Conservation (phyloP, 2,329 filamentous ascomycete genomes). For the Dactylonectria macrodidyma region DNA sequence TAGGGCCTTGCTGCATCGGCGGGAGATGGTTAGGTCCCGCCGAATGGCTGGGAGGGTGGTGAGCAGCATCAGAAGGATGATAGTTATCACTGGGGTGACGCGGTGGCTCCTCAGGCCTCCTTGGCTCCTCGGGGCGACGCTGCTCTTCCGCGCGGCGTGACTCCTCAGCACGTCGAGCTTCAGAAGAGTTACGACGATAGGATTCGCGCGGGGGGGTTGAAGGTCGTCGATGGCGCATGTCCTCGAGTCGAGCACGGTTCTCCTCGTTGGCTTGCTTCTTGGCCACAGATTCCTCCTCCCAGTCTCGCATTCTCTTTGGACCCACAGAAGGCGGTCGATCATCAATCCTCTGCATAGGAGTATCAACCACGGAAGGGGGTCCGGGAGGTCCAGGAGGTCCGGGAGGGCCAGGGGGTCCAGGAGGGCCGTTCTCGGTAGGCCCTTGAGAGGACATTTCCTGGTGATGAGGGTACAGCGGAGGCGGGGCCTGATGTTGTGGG, state of each 20-base stretch:
- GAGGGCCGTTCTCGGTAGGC: slow-evolving; percentile 70
- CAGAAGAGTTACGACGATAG: slow-evolving; percentile 85
- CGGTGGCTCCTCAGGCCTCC: slow-evolving; percentile 72
- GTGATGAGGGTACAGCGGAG: slow-evolving; percentile 76
- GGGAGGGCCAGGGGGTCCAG: slow-evolving; percentile 43
- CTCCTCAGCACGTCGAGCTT: slow-evolving; percentile 77
- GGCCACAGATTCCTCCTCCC: slow-evolving; percentile 85
- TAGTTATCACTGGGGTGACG: slow-evolving; percentile 84
- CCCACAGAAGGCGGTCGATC: slow-evolving; percentile 85
- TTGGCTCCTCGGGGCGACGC: slow-evolving; percentile 71
- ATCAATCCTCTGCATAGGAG: slow-evolving; percentile 73
- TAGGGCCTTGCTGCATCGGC: slow-evolving; percentile 73
- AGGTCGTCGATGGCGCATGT: slow-evolving; percentile 83
- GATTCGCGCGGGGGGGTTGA: slow-evolving; percentile 80
- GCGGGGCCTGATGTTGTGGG: slow-evolving; percentile 77
- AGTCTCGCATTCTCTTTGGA: slow-evolving; percentile 90
- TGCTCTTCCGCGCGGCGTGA: slow-evolving; percentile 74
- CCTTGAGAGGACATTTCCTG: slow-evolving; percentile 72
- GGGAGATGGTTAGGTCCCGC: slow-evolving; percentile 70
- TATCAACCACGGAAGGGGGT: slow-evolving; percentile 69
- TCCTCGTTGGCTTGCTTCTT: slow-evolving; percentile 95
- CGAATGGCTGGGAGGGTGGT: slow-evolving; percentile 75
- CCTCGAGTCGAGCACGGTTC: slow-evolving; percentile 87
- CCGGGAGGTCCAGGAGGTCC: slow-evolving; percentile 65
- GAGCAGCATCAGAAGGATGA: slow-evolving; percentile 92